Conservation (phyloP, 345 rosid genomes). For the Populus pruinosa region DNA sequence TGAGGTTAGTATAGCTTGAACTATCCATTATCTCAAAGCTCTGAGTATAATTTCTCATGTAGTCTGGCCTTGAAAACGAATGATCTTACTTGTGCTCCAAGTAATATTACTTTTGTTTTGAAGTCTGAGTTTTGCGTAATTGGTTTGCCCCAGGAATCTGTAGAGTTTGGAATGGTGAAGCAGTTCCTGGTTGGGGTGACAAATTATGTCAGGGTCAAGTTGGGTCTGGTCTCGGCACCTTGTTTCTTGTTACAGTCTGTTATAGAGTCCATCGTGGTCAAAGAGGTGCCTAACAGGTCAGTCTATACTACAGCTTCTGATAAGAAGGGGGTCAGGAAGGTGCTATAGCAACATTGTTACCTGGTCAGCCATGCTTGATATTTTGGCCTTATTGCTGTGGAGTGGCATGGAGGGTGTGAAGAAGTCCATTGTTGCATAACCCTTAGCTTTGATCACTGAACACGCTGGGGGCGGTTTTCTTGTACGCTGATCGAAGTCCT, state of each 20-base stretch:
- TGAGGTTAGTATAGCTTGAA: background rate
- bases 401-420: background rate
- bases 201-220: constrained; percentile 7
- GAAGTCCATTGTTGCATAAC: constrained; percentile 1
- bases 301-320: constrained; percentile 15
- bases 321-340: background rate
- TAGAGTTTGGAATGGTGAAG: background rate
- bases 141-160: constrained; percentile 11
- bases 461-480: background rate
- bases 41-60: background rate
- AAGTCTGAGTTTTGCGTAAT: constrained; percentile 10
- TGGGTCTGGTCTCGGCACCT: constrained; percentile 18
- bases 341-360: background rate
- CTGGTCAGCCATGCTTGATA: background rate
- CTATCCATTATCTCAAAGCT: background rate
- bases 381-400: background rate
- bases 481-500: background rate
- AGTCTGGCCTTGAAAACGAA: background rate
- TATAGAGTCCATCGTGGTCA: constrained; percentile 20
- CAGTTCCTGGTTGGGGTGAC: constrained; percentile 8
- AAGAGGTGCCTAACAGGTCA: constrained; percentile 16
- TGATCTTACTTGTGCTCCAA: background rate
- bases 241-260: constrained; percentile 17
- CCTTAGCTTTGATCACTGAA: background rate
- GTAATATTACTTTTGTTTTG: background rate